phyloP scores from a whole-genome alignment of 2,329 filamentous ascomycete species.

The Xylaria sp. region DNA sequence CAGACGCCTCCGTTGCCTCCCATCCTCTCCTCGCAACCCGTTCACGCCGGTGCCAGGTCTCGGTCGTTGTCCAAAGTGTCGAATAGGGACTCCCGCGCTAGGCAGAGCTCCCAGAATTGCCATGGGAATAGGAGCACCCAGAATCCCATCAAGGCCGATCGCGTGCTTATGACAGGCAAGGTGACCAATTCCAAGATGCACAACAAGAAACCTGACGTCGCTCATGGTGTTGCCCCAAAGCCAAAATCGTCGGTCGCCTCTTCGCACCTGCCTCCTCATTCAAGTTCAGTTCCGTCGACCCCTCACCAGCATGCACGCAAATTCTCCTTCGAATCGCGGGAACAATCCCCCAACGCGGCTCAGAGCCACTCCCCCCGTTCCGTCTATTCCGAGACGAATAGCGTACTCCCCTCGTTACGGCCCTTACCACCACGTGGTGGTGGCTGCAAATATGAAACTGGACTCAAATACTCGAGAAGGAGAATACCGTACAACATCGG shows the following conservation, averaged over 20 bases:
- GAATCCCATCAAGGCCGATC: constrained; percentile 68
- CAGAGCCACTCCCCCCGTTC: constrained; percentile 89
- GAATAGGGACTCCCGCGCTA: constrained; percentile 62
- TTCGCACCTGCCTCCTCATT: constrained; percentile 68
- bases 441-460: constrained; percentile 89
- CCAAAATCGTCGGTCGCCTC: constrained; percentile 53
- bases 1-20: constrained; percentile 67
- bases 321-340: constrained; percentile 80
- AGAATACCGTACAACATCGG: constrained; percentile 93
- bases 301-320: constrained; percentile 89
- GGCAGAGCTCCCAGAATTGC: constrained; percentile 64
- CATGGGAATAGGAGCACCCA: constrained; percentile 73
- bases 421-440: constrained; percentile 68
- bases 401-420: constrained; percentile 74
- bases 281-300: constrained; percentile 92
- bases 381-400: constrained; percentile 88
- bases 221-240: constrained; percentile 43
- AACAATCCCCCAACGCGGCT: constrained; percentile 81
- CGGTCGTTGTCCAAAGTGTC: constrained; percentile 70
- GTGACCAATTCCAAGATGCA: constrained; percentile 61
- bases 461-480: constrained; percentile 81
- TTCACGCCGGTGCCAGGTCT: constrained; percentile 67
- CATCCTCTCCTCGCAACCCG: constrained; percentile 65
- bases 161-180: constrained; percentile 70
- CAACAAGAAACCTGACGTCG: constrained; percentile 54